Evolutionary conservation across 805 yeast genomes (phyloP).

Genomic region (Candida maris): DNA sequence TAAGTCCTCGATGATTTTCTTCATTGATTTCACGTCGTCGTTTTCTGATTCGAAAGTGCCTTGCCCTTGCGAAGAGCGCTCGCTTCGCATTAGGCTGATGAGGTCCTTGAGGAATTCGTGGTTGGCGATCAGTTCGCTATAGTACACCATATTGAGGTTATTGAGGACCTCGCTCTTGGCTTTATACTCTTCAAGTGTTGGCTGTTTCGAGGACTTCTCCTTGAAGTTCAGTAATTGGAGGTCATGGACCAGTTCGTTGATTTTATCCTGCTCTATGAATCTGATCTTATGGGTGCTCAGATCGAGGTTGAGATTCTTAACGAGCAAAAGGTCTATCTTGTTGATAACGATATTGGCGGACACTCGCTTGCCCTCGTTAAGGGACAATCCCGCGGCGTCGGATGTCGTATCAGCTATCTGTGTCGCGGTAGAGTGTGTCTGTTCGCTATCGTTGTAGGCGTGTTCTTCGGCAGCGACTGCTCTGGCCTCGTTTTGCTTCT

Average conservation of each 20-base stretch:
- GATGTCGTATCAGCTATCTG: neutral
- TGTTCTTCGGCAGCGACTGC: constrained; percentile 5
- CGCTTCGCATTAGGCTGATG: constrained; percentile 5
- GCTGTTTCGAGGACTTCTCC: constrained; percentile 21
- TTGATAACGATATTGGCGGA: constrained; percentile 6
- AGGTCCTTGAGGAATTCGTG: constrained; percentile 26
- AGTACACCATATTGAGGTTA: constrained; percentile 27
- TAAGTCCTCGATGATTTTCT: constrained; percentile 21
- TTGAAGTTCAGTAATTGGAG: constrained; percentile 29
- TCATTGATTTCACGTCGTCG: constrained; percentile 14
- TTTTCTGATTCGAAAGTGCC: constrained; percentile 5
- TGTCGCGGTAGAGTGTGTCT: constrained; percentile 1
- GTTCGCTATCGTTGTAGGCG: constrained; percentile 1
- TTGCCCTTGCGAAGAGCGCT: constrained; percentile 6
- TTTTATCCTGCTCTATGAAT: constrained; percentile 24
- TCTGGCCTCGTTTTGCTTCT: constrained; percentile 12
- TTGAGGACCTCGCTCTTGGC: constrained; percentile 28
- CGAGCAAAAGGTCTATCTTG: constrained; percentile 19
- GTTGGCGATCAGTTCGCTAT: constrained; percentile 29
- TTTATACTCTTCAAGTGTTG: constrained; percentile 23
- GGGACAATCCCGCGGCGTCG: neutral
- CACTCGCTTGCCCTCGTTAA: neutral
- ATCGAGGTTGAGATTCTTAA: constrained; percentile 26
- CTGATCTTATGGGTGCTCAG: constrained; percentile 20
- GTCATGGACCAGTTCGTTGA: constrained; percentile 28